phyloP scores from a whole-genome alignment of 768 basidiomycete genomes.

The Mycena galericulata region DNA sequence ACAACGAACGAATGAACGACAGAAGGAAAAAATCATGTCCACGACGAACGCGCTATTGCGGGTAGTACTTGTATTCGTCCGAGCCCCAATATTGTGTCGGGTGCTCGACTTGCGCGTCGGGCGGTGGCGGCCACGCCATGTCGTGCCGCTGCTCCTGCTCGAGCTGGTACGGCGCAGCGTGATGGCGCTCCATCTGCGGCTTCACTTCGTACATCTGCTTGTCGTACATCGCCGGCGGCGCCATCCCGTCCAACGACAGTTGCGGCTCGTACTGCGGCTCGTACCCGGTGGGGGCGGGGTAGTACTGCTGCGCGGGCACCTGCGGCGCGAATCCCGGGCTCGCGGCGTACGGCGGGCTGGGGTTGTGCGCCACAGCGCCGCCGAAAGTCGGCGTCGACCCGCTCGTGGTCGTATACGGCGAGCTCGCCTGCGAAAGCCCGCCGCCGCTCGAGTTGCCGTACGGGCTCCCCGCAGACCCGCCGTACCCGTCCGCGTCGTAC shows the following conservation, averaged over 20 bases:
- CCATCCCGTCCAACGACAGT: slow-evolving; percentile 18
- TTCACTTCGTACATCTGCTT: slow-evolving; percentile 48
- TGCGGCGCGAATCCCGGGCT: slow-evolving; percentile 36
- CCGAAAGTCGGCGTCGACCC: slow-evolving; percentile 44
- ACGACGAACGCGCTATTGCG: slow-evolving; percentile 9
- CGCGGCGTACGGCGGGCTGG: slow-evolving; percentile 45
- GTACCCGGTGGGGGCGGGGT: slow-evolving; percentile 20
- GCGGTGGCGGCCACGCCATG: slow-evolving; percentile 27
- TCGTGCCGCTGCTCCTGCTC: slow-evolving; percentile 17
- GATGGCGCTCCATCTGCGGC: slow-evolving; percentile 40
- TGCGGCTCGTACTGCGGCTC: slow-evolving; percentile 33
- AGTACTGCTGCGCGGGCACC: slow-evolving; percentile 31
- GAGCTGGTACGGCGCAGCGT: slow-evolving; percentile 32
- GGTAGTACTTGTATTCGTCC: slow-evolving; percentile 29
- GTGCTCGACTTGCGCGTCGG: not conserved
- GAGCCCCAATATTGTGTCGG: slow-evolving; percentile 5
- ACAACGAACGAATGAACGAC: not conserved
- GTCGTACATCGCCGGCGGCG: slow-evolving; percentile 32
- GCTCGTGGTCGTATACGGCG: slow-evolving; percentile 44
- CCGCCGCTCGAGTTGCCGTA: slow-evolving; percentile 42
- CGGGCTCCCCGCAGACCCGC: slow-evolving; percentile 38
- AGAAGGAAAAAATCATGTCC: not conserved
- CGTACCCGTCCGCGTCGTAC: slow-evolving; percentile 38
- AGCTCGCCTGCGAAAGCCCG: slow-evolving; percentile 42
- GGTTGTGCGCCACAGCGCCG: slow-evolving; percentile 27